phyloP scores from a whole-genome alignment of 139 green algal species.

The Yamagishiella unicocca region DNA sequence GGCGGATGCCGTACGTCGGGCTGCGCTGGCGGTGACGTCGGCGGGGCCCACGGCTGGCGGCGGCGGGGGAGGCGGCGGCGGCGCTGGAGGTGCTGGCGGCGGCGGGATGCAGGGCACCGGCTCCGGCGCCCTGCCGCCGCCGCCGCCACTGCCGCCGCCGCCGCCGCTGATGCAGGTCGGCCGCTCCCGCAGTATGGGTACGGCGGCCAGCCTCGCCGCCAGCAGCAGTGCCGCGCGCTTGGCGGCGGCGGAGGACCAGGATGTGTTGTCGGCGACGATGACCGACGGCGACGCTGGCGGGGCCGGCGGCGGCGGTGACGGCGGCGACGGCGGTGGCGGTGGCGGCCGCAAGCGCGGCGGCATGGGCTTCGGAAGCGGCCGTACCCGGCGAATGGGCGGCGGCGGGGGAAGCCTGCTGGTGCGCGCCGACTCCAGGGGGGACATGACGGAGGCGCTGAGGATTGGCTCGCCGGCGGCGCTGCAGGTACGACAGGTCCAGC shows the following conservation, averaged over 20 bases:
- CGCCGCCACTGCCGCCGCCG: slow-evolving; percentile 1
- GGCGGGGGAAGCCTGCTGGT: slow-evolving; percentile 10
- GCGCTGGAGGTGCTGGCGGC: background rate
- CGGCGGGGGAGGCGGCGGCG: background rate
- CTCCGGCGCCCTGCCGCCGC: slow-evolving; percentile 15
- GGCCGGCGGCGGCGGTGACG: background rate
- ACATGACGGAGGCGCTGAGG: slow-evolving; percentile 30
- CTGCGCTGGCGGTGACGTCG: slow-evolving; percentile 3
- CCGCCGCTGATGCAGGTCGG: background rate
- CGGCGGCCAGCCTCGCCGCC: background rate
- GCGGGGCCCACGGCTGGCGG: background rate
- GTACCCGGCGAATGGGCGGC: slow-evolving; percentile 9
- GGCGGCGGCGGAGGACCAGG: background rate
- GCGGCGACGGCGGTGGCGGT: background rate
- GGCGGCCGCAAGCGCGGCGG: slow-evolving; percentile 12
- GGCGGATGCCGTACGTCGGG: slow-evolving; percentile 38
- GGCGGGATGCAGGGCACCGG: background rate
- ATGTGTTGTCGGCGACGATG: slow-evolving; percentile 27
- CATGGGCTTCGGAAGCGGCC: slow-evolving; percentile 46
- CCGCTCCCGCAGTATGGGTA: background rate
- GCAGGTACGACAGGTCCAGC: slow-evolving; percentile 28
- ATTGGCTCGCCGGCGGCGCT: slow-evolving; percentile 41
- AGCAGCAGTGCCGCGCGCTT: background rate
- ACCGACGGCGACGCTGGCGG: background rate
- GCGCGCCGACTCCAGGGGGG: slow-evolving; percentile 4